A percentile compares a stretch with the other conserved stretches of the same genome.
These are phyloP conservation scores for Fragaria vesca DNA, from an alignment of 306 rosid species.

Conservation along the genomic window DNA sequence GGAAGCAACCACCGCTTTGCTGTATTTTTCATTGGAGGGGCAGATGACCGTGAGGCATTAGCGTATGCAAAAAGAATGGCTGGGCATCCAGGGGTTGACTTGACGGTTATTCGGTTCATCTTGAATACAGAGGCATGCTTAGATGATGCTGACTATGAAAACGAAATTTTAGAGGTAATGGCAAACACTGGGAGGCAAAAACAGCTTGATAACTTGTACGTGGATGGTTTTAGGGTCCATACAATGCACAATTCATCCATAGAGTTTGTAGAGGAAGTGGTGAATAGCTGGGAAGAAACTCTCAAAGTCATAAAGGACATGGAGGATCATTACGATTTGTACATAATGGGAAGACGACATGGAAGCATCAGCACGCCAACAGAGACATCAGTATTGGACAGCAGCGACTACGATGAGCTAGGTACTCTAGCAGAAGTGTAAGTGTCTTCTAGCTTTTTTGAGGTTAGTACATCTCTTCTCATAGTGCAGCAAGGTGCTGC, in stretches of 20 bases:
- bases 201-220: constrained; percentile 29
- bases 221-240: constrained; percentile 21
- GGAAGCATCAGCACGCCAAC: constrained; percentile 27
- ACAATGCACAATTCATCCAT: constrained; percentile 15
- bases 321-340: constrained; percentile 27
- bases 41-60: constrained; percentile 67
- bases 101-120: constrained; percentile 44
- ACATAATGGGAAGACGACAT: constrained; percentile 33
- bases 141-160: constrained; percentile 2
- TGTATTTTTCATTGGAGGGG: constrained; percentile 45
- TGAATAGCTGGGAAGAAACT: constrained; percentile 37
- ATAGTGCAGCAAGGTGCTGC: constrained; percentile 30
- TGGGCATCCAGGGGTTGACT: constrained; percentile 22
- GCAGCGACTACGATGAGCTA: constrained; percentile 37
- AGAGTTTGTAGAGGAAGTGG: constrained; percentile 20
- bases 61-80: constrained; percentile 57
- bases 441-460: constrained; percentile 37
- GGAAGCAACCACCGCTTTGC: constrained; percentile 19
- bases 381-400: constrained; percentile 25
- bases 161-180: constrained; percentile 20
- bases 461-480: constrained; percentile 30
- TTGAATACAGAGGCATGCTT: constrained; percentile 9
- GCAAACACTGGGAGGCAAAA: constrained; percentile 26
- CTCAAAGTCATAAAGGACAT: constrained; percentile 14
- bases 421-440: constrained; percentile 38